Base-by-base conservation (phyloP, 1,284 basidiomycete species). In the Ganoderma multipileum region DNA sequence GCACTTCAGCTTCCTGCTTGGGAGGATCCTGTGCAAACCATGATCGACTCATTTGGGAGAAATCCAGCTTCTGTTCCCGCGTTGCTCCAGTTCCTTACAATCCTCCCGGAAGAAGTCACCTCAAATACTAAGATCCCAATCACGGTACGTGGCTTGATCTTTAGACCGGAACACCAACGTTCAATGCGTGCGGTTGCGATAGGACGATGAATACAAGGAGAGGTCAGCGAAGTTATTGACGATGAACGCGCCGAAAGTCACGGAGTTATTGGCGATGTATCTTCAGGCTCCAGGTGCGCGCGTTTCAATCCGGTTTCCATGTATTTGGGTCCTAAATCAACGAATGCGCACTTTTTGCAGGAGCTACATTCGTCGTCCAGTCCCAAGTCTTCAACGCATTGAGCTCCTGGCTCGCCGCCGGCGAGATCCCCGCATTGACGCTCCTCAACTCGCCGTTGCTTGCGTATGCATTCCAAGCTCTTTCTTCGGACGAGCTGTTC, bases 1-100 rank as follows among this genome's bases (percentile, higher is more conserved):
- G 95, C 97, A 1, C 83, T 99, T 33, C 98, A 99, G 82, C 87
- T 96, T 76, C 90, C 94, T n/a, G 85, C 90, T 69, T 99, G 97
- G 97, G 83, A 87, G 50, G 89, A 94, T 76, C 85, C 94, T 0
- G 91, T 98, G 2, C 88, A 91, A 69, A 86, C 86, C 55, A 89
- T 99, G 88, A 93, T 98, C 74, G 91, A 95, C 66, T 85, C 85
- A 33, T 96, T 97, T 79, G 98, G 97, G 55, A 86, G 87, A 72
- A 92, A 95, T 79, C 94, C 96, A 14, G 85, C 84, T 9, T 95
- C 92, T 11, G 97, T 99, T 0, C 90, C 91, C 0, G 88, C 91
- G 5, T 80, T 99, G 72, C 82, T 99, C 69, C 93, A 97, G 77
- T 99, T 99, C 81, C 80, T 99, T 76, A 95, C 94, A 1, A 85